Evolutionary conservation across 2,329 filamentous ascomycete species (phyloP).

Genomic region (Cyphellophora europaea): DNA sequence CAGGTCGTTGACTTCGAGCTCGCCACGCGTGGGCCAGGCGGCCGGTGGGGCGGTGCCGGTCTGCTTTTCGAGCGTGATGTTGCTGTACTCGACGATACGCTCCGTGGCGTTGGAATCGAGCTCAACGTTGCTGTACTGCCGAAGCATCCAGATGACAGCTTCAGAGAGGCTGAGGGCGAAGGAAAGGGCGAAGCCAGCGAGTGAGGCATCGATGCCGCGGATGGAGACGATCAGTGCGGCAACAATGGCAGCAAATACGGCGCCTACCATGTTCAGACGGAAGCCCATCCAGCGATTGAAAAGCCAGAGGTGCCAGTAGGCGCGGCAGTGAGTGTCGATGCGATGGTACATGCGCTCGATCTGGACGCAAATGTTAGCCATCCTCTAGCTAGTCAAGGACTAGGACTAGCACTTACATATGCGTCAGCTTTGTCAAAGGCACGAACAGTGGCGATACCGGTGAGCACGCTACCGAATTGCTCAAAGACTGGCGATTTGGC

Average conservation of each 20-base stretch:
- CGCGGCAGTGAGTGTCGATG: constrained; percentile 58
- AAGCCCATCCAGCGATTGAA: constrained; percentile 72
- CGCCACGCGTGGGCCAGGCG: constrained; percentile 66
- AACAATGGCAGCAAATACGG: constrained; percentile 57
- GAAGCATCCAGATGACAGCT: constrained; percentile 56
- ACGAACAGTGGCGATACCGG: constrained; percentile 65
- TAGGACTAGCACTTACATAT: too few relatives aligned
- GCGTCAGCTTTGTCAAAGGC: constrained; percentile 60
- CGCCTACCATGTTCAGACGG: constrained; percentile 61
- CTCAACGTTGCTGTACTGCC: constrained; percentile 61
- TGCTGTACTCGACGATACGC: constrained; percentile 65
- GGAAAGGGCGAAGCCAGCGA: constrained; percentile 66
- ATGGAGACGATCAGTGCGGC: constrained; percentile 55
- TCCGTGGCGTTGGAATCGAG: constrained; percentile 73
- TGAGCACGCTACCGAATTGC: constrained; percentile 63
- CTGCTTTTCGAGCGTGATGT: constrained; percentile 57
- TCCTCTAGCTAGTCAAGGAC: too few relatives aligned
- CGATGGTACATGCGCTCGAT: constrained; percentile 59
- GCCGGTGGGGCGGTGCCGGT: constrained; percentile 54
- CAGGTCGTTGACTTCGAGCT: constrained; percentile 63
- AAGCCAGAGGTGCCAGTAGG: constrained; percentile 60
- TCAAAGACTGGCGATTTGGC: constrained; percentile 74
- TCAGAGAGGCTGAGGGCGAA: constrained; percentile 63
- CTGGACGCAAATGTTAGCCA: too few relatives aligned
- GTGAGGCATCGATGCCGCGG: constrained; percentile 53